phyloP scores from a whole-genome alignment of 148 eudicot genomes.

The Fagopyrum esculentum region DNA sequence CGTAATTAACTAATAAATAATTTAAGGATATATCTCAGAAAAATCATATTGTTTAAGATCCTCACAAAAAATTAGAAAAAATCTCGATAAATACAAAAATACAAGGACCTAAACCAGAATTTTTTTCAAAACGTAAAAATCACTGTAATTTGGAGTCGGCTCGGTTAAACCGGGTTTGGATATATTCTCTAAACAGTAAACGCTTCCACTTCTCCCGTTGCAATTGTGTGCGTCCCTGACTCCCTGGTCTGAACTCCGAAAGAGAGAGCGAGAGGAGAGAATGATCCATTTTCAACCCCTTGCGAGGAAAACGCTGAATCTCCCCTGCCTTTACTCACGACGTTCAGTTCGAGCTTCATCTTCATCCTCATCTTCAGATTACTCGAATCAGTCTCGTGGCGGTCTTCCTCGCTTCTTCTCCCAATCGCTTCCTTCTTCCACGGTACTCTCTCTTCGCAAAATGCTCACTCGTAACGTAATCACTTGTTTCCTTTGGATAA shows the following conservation, averaged over 20 bases:
- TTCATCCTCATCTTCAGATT: constrained; percentile 20
- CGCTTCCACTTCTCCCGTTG: background rate
- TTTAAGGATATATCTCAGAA: too few relatives aligned
- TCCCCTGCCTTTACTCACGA: background rate
- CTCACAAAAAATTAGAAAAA: too few relatives aligned
- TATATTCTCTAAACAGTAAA: too few relatives aligned
- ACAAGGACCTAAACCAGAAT: too few relatives aligned
- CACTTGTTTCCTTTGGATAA: background rate
- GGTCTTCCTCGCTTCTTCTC: constrained; percentile 95
- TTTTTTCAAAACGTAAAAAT: too few relatives aligned
- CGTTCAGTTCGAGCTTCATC: background rate
- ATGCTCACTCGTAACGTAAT: background rate
- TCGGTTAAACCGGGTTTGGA: too few relatives aligned
- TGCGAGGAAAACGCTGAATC: background rate
- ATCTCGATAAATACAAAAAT: too few relatives aligned
- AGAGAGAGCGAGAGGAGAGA: background rate
- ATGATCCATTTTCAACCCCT: constrained; percentile 8
- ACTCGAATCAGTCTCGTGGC: constrained; percentile 83
- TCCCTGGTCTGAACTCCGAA: background rate
- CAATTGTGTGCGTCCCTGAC: background rate
- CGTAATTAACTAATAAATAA: too few relatives aligned
- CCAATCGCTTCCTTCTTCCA: constrained; percentile 55
- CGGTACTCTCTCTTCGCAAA: constrained; percentile 33
- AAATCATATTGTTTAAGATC: too few relatives aligned
- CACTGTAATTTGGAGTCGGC: too few relatives aligned